A percentile compares a stretch with the other conserved stretches of the same genome.
Evolutionary conservation across 1,284 basidiomycete species (phyloP).

Genomic region (Naganishia sp.): DNA sequence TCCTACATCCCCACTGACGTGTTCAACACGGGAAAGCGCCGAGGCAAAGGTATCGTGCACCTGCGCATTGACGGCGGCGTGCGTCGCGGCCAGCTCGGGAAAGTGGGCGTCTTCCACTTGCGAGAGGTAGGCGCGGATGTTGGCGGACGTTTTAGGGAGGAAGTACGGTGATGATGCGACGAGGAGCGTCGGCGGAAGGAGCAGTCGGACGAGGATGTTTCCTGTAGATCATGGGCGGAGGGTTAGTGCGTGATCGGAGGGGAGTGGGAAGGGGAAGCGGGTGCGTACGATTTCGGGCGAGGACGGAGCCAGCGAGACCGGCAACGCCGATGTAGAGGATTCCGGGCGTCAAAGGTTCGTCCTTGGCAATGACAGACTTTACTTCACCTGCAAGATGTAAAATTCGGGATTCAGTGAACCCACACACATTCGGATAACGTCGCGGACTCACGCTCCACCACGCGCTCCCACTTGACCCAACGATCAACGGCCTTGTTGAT

Average conservation of each 20-base stretch:
- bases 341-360: conserved; percentile 81
- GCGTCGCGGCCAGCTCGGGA: conserved; percentile 67
- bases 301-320: conserved; percentile 79
- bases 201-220: conserved; percentile 63
- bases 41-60: conserved; percentile 62
- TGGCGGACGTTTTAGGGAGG: conserved; percentile 73
- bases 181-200: conserved; percentile 71
- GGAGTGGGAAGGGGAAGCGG: too few species aligned
- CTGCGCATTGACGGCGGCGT: conserved; percentile 67
- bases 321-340: conserved; percentile 83
- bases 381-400: conserved; percentile 63
- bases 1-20: conserved; percentile 49
- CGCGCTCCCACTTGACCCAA: conserved; percentile 80
- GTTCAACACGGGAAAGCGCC: conserved; percentile 56
- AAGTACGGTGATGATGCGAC: conserved; percentile 70
- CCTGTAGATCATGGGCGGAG: conserved; percentile 35
- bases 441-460: conserved; percentile 71
- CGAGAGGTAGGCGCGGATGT: conserved; percentile 66
- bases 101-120: conserved; percentile 70
- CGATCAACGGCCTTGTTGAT: conserved; percentile 69
- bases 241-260: neutral
- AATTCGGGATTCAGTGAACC: neutral
- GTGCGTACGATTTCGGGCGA: conserved; percentile 69
- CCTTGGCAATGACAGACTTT: conserved; percentile 73
- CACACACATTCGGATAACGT: neutral